Evolutionary conservation across 2,329 filamentous ascomycete species (phyloP).

Genomic region (Talaromyces rugulosus): DNA sequence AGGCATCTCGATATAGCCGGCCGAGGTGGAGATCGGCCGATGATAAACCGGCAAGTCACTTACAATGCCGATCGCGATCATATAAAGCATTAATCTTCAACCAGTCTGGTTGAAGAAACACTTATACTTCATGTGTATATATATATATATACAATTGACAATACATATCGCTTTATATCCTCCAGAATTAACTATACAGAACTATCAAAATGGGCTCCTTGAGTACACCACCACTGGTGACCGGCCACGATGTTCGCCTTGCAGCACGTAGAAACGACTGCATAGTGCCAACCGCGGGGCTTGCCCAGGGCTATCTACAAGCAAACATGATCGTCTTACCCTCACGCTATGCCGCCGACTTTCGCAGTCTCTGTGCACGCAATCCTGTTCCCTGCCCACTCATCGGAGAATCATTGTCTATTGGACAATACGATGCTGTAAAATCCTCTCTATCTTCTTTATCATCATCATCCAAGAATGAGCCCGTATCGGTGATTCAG

Average conservation of each 20-base stretch:
- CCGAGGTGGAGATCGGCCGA: not conserved
- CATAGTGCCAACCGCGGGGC: conserved; percentile 46
- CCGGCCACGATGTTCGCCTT: not conserved
- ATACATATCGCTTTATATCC: not conserved
- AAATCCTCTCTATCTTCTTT: not conserved
- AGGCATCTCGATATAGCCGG: not conserved
- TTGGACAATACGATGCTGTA: conserved; percentile 31
- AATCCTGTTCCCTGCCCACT: conserved; percentile 63
- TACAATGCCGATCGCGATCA: not conserved
- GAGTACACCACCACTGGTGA: not conserved
- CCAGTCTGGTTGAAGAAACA: not conserved
- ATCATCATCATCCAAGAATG: conserved; percentile 12
- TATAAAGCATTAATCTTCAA: not conserved
- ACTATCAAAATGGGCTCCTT: not conserved
- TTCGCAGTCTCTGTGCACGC: conserved; percentile 54
- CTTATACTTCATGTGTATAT: not conserved
- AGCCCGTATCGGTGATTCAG: conserved; percentile 19
- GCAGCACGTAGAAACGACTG: not conserved
- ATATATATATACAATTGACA: not conserved
- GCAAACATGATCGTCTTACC: conserved; percentile 61
- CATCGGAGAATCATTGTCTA: conserved; percentile 42
- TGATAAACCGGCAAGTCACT: not conserved
- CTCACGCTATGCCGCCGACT: conserved; percentile 53
- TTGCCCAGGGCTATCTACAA: conserved; percentile 55
- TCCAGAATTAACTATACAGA: not conserved